phyloP scores from a whole-genome alignment of 2,329 filamentous ascomycete species.

The Xylariaceae sp. region DNA sequence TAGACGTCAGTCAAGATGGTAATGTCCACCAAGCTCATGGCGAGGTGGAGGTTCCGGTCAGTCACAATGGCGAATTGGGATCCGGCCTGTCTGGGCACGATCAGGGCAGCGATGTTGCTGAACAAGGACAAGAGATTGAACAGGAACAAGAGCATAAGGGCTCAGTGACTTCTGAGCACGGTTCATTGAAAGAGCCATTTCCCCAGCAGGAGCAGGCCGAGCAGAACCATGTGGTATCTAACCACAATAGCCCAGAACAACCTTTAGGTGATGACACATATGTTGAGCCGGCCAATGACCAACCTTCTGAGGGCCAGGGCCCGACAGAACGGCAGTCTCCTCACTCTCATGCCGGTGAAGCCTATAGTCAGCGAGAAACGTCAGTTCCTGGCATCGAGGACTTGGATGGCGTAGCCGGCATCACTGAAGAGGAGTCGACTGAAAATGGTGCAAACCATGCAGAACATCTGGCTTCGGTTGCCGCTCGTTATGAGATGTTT shows the following conservation, averaged over 20 bases:
- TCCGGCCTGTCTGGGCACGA: constrained; percentile 12
- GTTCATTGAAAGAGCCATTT: constrained; percentile 4
- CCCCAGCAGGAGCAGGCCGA: constrained; percentile 5
- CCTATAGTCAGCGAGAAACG: constrained; percentile 3
- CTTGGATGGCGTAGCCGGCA: constrained; percentile 1
- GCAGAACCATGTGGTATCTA: constrained; percentile 1
- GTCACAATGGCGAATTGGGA: constrained; percentile 7
- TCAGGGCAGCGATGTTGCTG: constrained; percentile 2
- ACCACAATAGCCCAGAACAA: constrained; percentile 16
- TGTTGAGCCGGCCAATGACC: constrained; percentile 26
- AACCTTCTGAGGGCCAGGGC: constrained; percentile 12
- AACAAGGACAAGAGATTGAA: constrained; percentile 6
- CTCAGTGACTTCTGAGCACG: constrained; percentile 9
- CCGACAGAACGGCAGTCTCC: constrained; percentile 7
- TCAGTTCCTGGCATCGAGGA: constrained; percentile 9
- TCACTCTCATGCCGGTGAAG: constrained; percentile 1
- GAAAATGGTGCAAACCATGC: background rate
- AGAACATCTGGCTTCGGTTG: constrained; percentile 27
- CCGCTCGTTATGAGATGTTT: constrained; percentile 33
- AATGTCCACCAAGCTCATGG: constrained; percentile 3
- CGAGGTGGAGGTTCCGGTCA: constrained; percentile 1
- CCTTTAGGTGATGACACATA: constrained; percentile 26
- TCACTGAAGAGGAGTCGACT: constrained; percentile 1
- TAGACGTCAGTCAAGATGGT: constrained; percentile 2
- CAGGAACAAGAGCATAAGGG: constrained; percentile 10